Evolutionary conservation across 2,329 filamentous ascomycete species (phyloP), one percentile per base, ranked within the genome.

Genomic region (Colletotrichum spinosum): DNA sequence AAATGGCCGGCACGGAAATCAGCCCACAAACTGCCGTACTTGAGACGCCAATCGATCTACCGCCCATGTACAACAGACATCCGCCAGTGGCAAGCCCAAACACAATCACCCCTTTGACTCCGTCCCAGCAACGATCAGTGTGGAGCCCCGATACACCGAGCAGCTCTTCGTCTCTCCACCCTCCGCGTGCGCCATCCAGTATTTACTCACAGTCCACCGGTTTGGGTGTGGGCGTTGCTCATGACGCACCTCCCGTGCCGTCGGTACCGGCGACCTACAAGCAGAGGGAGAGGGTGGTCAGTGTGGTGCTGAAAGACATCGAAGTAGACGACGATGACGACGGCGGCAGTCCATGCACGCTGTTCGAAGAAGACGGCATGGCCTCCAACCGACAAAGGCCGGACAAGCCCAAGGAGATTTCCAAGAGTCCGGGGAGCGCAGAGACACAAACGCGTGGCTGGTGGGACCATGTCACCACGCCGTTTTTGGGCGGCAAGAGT

Each of bases 381-480:
- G 3, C 72, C 73, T 35, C 75, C 72, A 72, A 76, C 72, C 53
- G 79, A 72, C 62, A 79, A 37, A 78, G 78, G 63, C 79, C 79
- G 6, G 69, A 74, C 44, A 80, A 77, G 60, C 72, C 76, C 12
- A 81, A 79, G 55, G 76, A 74, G 8, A 71, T 75, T 8, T 72
- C 74, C 51, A 53, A 79, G 69, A 77, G 79, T 46, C 75, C 82
- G 49, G 76, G 82, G 52, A 86, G 85, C 45, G 86, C 85, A 35
- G 84, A 81, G 46, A 84, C 86, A 10, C 84, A 83, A 60, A 90
- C 89, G 34, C 83, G 84, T 65, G 91, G 91, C 17, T 94, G 91
- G 91, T 94, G 91, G 91, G 92, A 92, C 71, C 84, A 92, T 69
- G 87, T 94, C 60, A 89, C 86, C 8, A 92, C 91, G 1, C 91